phyloP scores from a whole-genome alignment of 768 basidiomycete genomes.

The Austroboletus festivus region DNA sequence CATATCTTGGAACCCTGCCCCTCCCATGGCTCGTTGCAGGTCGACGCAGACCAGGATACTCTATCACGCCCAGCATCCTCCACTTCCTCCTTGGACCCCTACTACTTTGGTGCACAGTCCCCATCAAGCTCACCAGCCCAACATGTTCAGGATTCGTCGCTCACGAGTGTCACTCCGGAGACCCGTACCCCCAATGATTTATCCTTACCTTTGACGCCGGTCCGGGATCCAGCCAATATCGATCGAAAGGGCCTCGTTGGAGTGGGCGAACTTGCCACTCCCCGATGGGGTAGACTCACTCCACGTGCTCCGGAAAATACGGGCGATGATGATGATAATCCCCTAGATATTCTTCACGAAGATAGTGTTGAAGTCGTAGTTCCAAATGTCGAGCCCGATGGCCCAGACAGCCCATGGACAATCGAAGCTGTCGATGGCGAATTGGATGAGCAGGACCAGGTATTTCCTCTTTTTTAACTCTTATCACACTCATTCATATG shows the following conservation, averaged over 20 bases:
- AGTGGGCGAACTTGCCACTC: constrained; percentile 95
- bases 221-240: constrained; percentile 71
- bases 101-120: constrained; percentile 76
- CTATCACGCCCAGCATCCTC: constrained; percentile 68
- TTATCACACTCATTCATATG: constrained; percentile 1
- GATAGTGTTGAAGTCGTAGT: constrained; percentile 28
- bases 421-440: constrained; percentile 85
- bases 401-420: constrained; percentile 82
- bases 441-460: constrained; percentile 66
- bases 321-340: constrained; percentile 40
- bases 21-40: constrained; percentile 26
- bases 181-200: constrained; percentile 49
- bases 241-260: constrained; percentile 89
- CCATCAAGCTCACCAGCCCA: constrained; percentile 65
- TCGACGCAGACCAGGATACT: constrained; percentile 43
- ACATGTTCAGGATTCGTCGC: constrained; percentile 34
- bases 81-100: constrained; percentile 82
- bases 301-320: constrained; percentile 36
- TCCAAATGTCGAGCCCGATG: constrained; percentile 45
- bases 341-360: constrained; percentile 29
- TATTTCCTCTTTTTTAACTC: constrained; percentile 28
- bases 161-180: constrained; percentile 61
- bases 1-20: constrained; percentile 44
- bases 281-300: constrained; percentile 75
- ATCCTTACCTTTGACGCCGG: constrained; percentile 67